Evolutionary conservation across 2,329 filamentous ascomycete genomes (phyloP).

Genomic region (Tolypocladium album): DNA sequence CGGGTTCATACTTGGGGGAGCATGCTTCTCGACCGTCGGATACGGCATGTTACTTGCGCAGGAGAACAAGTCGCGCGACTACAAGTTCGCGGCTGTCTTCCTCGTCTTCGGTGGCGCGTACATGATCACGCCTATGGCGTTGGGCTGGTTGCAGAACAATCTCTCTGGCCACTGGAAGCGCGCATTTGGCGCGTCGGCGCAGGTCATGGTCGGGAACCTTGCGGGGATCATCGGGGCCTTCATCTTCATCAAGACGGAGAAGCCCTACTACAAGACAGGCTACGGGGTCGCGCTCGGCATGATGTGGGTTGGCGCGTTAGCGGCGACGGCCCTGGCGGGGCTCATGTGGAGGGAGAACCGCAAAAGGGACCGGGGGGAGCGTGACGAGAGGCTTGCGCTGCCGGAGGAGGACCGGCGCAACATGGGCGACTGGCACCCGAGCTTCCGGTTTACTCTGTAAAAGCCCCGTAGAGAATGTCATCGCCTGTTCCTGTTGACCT

Average conservation of each 20-base stretch:
- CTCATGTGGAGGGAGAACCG: constrained; percentile 23
- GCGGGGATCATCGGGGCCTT: constrained; percentile 35
- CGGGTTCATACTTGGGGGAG: constrained; percentile 40
- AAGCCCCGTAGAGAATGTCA: background rate
- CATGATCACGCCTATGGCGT: constrained; percentile 40
- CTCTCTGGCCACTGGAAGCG: constrained; percentile 48
- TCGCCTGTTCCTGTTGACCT: background rate
- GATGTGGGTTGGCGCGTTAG: constrained; percentile 30
- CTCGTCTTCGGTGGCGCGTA: constrained; percentile 42
- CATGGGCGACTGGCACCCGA: constrained; percentile 25
- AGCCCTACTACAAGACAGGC: constrained; percentile 36
- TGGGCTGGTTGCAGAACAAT: constrained; percentile 47
- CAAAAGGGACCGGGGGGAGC: constrained; percentile 19
- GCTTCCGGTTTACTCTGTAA: constrained; percentile 19
- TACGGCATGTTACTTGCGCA: constrained; percentile 41
- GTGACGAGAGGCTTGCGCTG: constrained; percentile 16
- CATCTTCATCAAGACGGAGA: constrained; percentile 34
- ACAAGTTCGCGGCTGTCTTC: constrained; percentile 43
- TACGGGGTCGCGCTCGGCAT: constrained; percentile 36
- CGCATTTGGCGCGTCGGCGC: constrained; percentile 38
- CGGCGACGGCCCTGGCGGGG: constrained; percentile 16
- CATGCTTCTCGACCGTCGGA: constrained; percentile 37
- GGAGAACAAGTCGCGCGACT: constrained; percentile 11
- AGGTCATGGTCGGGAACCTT: constrained; percentile 36
- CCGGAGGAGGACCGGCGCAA: constrained; percentile 19